Evolutionary conservation across 106 monocot species (phyloP).

Genomic region (Iris macrosiphon): DNA sequence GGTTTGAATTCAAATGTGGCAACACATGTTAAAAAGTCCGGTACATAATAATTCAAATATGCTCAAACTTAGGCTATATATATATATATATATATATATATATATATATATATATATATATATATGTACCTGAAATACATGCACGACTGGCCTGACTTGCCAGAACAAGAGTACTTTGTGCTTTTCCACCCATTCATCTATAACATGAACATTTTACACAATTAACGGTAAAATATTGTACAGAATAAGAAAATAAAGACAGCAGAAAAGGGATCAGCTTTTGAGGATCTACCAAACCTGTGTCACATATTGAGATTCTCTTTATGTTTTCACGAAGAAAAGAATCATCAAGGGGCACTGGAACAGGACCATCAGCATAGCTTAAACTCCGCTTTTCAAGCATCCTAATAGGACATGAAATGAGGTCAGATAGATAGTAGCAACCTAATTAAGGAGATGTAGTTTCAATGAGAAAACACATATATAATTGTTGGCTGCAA

Average conservation of each 20-base stretch:
- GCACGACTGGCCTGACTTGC: slow-evolving; percentile 95
- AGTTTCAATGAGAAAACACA: too few species aligned
- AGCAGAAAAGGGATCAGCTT: neutral
- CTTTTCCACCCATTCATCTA: slow-evolving; percentile 75
- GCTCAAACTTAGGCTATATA: too few species aligned
- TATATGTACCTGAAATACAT: slow-evolving; percentile 90
- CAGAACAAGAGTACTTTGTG: slow-evolving; percentile 89
- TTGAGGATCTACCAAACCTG: slow-evolving; percentile 37
- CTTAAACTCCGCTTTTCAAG: slow-evolving; percentile 88
- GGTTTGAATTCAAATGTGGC: too few species aligned
- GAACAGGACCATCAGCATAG: slow-evolving; percentile 85
- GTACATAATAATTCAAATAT: too few species aligned
- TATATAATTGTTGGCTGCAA: too few species aligned
- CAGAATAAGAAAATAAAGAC: neutral
- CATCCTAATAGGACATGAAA: slow-evolving; percentile 48
- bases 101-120: too few species aligned
- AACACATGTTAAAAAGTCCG: too few species aligned
- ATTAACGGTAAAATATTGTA: slow-evolving; percentile 5
- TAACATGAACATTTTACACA: slow-evolving; percentile 8
- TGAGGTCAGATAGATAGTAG: neutral
- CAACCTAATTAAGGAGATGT: neutral
- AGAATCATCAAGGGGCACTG: slow-evolving; percentile 66
- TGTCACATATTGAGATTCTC: slow-evolving; percentile 74
- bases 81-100: too few species aligned
- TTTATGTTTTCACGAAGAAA: slow-evolving; percentile 83